Evolutionary conservation across 1,139 yeast species (phyloP).

Genomic region (Yamadazyma triangularis): DNA sequence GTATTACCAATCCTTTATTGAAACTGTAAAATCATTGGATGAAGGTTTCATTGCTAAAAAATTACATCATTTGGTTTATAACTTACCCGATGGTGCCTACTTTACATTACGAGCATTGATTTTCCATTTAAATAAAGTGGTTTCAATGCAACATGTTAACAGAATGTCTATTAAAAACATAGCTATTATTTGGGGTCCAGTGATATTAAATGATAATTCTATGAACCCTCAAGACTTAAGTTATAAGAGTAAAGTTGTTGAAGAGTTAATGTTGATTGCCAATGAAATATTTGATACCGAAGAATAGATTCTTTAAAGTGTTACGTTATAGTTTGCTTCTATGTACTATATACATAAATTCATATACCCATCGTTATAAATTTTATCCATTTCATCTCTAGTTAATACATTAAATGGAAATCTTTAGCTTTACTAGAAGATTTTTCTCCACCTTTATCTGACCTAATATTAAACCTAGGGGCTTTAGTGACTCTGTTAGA

Average conservation of each 20-base stretch:
- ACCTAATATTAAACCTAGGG: slow-evolving; percentile 16
- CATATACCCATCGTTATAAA: background rate
- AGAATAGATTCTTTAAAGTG: slow-evolving; percentile 16
- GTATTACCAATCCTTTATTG: slow-evolving; percentile 56
- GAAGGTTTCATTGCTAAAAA: slow-evolving; percentile 60
- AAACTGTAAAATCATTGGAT: slow-evolving; percentile 61
- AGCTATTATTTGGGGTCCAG: slow-evolving; percentile 94
- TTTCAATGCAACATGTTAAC: slow-evolving; percentile 57
- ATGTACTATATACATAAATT: background rate
- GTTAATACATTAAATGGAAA: slow-evolving; percentile 9
- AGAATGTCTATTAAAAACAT: slow-evolving; percentile 79
- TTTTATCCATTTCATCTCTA: no score
- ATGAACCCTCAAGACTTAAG: slow-evolving; percentile 74
- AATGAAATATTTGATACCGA: slow-evolving; percentile 80
- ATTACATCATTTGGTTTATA: slow-evolving; percentile 81
- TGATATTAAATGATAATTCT: slow-evolving; percentile 62
- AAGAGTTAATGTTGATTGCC: slow-evolving; percentile 80
- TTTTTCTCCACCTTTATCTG: background rate
- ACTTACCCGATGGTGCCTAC: slow-evolving; percentile 91
- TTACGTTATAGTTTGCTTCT: no score
- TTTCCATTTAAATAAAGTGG: slow-evolving; percentile 78
- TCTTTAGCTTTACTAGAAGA: slow-evolving; percentile 3
- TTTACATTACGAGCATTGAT: slow-evolving; percentile 82
- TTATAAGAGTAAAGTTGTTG: slow-evolving; percentile 76
- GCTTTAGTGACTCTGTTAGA: slow-evolving; percentile 19